Evolutionary conservation across 148 eudicot genomes (phyloP).

Genomic region (Rhododendron henanense): DNA sequence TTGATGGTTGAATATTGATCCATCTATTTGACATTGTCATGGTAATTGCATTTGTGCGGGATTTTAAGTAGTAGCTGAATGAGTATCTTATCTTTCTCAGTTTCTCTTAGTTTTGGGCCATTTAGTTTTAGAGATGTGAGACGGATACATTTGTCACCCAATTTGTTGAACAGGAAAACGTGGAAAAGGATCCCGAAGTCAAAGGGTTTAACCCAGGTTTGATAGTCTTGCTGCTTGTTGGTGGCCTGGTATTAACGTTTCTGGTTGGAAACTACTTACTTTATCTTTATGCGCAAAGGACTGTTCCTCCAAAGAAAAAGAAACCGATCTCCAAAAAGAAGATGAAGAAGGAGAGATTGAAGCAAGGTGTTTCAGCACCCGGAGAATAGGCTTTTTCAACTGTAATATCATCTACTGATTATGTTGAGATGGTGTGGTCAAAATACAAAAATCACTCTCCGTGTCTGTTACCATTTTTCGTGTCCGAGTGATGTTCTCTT

Average conservation of each 20-base stretch:
- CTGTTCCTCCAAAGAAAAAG: conserved; percentile 87
- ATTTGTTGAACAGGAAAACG: conserved; percentile 23
- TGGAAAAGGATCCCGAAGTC: conserved; percentile 34
- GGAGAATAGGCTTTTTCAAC: conserved; percentile 52
- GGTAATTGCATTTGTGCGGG: too few relatives aligned
- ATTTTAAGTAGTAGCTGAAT: too few relatives aligned
- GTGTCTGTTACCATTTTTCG: neutral
- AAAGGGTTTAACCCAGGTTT: conserved; percentile 85
- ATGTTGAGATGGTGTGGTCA: neutral
- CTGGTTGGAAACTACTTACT: conserved; percentile 73
- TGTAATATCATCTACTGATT: neutral
- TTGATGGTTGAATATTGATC: too few relatives aligned
- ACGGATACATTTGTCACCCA: neutral
- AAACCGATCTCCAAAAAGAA: conserved; percentile 97
- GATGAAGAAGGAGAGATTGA: conserved; percentile 88
- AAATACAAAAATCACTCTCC: neutral
- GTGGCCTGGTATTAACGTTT: conserved; percentile 64
- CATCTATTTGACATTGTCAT: too few relatives aligned
- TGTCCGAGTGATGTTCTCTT: neutral
- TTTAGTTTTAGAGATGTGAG: neutral
- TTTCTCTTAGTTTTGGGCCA: neutral
- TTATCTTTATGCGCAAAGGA: conserved; percentile 80
- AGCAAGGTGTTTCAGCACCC: conserved; percentile 88
- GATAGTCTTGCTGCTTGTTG: conserved; percentile 73
- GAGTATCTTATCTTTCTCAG: neutral